Conservation (phyloP, 768 basidiomycete species). For the Collybia mongolica region DNA sequence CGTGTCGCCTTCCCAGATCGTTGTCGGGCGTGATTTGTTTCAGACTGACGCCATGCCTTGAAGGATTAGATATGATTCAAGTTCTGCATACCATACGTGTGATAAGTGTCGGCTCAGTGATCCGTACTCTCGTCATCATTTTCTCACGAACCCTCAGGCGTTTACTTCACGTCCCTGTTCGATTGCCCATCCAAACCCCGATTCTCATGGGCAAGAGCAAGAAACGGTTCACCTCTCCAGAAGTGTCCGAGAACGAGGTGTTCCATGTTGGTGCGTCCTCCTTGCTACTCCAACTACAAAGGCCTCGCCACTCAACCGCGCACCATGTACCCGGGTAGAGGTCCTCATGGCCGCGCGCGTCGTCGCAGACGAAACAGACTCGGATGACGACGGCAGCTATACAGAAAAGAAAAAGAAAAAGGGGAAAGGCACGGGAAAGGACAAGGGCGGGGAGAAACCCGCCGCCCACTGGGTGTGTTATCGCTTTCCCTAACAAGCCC, state of each 20-base stretch:
- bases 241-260: constrained; percentile 23
- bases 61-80: too few relatives aligned
- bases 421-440: constrained; percentile 22
- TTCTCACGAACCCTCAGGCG: too few relatives aligned
- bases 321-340: constrained; percentile 34
- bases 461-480: constrained; percentile 51
- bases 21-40: too few relatives aligned
- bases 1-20: too few relatives aligned
- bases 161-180: too few relatives aligned
- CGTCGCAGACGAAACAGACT: constrained; percentile 18
- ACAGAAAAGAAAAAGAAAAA: constrained; percentile 13
- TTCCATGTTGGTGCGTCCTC: constrained; percentile 48
- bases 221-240: not conserved
- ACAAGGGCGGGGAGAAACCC: constrained; percentile 18
- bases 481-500: not conserved
- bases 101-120: too few relatives aligned
- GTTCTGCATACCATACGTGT: too few relatives aligned
- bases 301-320: too few relatives aligned
- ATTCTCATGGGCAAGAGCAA: constrained; percentile 3
- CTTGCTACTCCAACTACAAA: not conserved
- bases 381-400: constrained; percentile 5
- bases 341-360: constrained; percentile 62
- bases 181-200: too few relatives aligned
- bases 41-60: too few relatives aligned
- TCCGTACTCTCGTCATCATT: too few relatives aligned